These are phyloP conservation scores for Termitomyces sp. DNA, from an alignment of 768 basidiomycete genomes.

Conservation along the genomic window DNA sequence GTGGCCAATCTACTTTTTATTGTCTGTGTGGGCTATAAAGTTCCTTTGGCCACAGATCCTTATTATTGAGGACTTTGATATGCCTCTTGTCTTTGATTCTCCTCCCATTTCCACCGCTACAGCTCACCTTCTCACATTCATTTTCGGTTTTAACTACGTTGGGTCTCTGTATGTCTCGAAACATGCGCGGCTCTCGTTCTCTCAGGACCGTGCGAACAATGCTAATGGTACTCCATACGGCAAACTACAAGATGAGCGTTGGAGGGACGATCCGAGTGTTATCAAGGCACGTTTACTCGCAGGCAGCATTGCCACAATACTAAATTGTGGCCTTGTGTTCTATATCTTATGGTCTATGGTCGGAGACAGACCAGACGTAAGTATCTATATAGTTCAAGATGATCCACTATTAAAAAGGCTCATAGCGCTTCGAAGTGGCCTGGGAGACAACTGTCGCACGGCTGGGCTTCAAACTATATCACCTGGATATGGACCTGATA, in stretches of 20 bases:
- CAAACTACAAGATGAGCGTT: conserved; percentile 35
- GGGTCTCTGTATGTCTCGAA: conserved; percentile 78
- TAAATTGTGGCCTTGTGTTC: conserved; percentile 50
- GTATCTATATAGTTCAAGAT: not conserved
- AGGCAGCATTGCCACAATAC: conserved; percentile 54
- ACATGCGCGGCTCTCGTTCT: conserved; percentile 50
- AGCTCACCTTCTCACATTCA: conserved; percentile 50
- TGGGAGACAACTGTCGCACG: conserved; percentile 26
- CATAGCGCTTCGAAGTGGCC: conserved; percentile 14
- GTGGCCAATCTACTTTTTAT: conserved; percentile 5
- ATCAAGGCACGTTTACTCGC: conserved; percentile 75
- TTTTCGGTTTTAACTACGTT: conserved; percentile 68
- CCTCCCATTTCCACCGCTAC: conserved; percentile 24
- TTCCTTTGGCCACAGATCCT: not conserved
- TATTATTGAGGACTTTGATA: conserved; percentile 1
- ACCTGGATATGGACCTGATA: conserved; percentile 10
- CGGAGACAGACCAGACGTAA: conserved; percentile 17
- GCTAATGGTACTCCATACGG: conserved; percentile 21
- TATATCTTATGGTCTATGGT: conserved; percentile 28
- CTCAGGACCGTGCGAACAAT: conserved; percentile 20
- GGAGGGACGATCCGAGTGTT: conserved; percentile 81
- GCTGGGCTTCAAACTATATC: conserved; percentile 31
- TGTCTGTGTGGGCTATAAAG: conserved; percentile 1
- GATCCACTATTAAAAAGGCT: not conserved
- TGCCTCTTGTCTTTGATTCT: conserved; percentile 19